Evolutionary conservation across 768 basidiomycete species (phyloP), one percentile per base, ranked within the genome.

Genomic region (Suillus weaverae): DNA sequence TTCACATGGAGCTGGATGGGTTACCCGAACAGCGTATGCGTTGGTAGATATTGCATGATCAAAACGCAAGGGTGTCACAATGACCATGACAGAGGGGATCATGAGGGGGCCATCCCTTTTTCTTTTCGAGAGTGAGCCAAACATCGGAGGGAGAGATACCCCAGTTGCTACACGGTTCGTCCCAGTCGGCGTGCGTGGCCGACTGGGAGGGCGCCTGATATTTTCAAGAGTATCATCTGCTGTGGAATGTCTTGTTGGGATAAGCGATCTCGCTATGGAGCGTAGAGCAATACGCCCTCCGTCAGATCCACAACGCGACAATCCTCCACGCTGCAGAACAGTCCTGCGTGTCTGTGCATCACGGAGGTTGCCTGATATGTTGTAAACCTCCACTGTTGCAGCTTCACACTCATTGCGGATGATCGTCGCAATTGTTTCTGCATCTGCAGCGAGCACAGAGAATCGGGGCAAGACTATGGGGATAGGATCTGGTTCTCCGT

Each of bases 401-500:
- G 75, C 76, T 33, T 85, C 82, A 3, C 83, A 76, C 64, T 87
- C 87, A 70, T 90, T 90, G 48, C 83, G 83, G 64, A 91, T 79
- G n/a, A 82, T 76, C 41, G 83, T 85, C 2, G 85, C 79, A 13
- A 84, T 83, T 14, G 80, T 79, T 73, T 93, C 89, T 9, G 79
- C 76, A 69, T 93, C 88, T 3, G 89, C 85, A 11, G 88, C 84
- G 18, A 91, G 81, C 18, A 92, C 84, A 20, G 84, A 86, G 70
- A 94, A 91, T 16, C 83, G 81, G 4, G 92, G 92, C 32, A 93
- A 72, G 46, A 84, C 76, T 50, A 92, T 75, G n/a, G 85, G 82
- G 46, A 84, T 81, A 10, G 79, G 74, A 62, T 82, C 82, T n/a
- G 41, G 51, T 38, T 78, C 78, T 35, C 61, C 41, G 9, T 77